Percentiles rank a stretch among this genome's conserved stretches.
Conservation (phyloP, 148 eudicot genomes). For the Beta vulgaris region DNA sequence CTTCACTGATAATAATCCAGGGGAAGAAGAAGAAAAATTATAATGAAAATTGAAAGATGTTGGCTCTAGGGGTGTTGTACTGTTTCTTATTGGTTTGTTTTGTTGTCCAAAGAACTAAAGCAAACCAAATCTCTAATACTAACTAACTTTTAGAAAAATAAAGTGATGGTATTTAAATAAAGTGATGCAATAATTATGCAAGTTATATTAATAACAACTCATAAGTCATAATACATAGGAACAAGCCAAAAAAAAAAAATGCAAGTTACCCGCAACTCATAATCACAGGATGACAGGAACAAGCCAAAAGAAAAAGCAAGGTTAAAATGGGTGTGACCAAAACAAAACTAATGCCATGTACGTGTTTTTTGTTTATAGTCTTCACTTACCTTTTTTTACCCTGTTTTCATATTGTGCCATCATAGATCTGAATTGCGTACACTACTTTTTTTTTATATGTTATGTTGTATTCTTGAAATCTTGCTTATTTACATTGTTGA, state of each 20-base stretch:
- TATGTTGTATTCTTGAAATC: conserved; percentile 1
- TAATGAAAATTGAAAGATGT: background rate
- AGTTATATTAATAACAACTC: too few relatives aligned
- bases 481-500: background rate
- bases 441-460: background rate
- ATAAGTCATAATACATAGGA: too few relatives aligned
- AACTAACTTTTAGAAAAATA: too few relatives aligned
- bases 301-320: background rate
- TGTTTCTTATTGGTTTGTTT: background rate
- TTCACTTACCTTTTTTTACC: background rate
- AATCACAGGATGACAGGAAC: too few relatives aligned
- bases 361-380: background rate
- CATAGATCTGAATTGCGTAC: background rate
- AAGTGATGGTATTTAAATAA: too few relatives aligned
- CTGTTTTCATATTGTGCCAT: background rate
- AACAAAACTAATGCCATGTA: background rate
- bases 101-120: too few relatives aligned
- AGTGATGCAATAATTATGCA: too few relatives aligned
- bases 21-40: background rate
- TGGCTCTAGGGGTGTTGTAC: background rate
- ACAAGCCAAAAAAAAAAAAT: too few relatives aligned
- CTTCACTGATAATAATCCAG: background rate
- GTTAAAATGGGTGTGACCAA: background rate
- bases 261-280: too few relatives aligned
- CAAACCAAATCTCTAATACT: too few relatives aligned